A percentile compares a stretch with the other conserved stretches of the same genome.
phyloP scores from a whole-genome alignment of 768 basidiomycete species.

The Tephrocybe sp. region DNA sequence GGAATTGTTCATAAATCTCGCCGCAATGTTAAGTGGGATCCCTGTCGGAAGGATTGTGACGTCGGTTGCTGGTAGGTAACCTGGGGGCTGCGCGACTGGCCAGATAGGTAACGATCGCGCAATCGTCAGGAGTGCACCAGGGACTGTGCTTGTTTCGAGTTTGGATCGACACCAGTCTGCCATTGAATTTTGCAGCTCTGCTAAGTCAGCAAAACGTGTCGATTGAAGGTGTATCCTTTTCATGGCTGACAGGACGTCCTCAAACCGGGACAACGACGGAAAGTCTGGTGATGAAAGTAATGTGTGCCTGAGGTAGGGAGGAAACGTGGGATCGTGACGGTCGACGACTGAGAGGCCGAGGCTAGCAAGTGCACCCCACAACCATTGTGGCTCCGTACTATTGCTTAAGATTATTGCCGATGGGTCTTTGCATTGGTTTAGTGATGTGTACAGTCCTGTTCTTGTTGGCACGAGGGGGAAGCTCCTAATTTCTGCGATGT shows the following conservation, averaged over 20 bases:
- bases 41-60: slow-evolving; percentile 23
- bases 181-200: slow-evolving; percentile 16
- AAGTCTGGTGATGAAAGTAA: slow-evolving; percentile 16
- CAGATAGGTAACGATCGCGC: slow-evolving; percentile 24
- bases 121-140: slow-evolving; percentile 10
- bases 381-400: slow-evolving; percentile 12
- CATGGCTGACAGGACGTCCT: slow-evolving; percentile 18
- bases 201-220: no score
- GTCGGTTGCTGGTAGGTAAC: slow-evolving; percentile 15
- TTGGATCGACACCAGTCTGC: slow-evolving; percentile 31
- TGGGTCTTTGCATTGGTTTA: slow-evolving; percentile 25
- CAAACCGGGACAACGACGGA: slow-evolving; percentile 9
- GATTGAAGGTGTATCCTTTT: no score
- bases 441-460: slow-evolving; percentile 29
- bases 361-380: slow-evolving; percentile 17
- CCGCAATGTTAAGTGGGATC: slow-evolving; percentile 8
- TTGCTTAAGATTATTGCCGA: slow-evolving; percentile 24
- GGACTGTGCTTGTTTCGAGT: slow-evolving; percentile 6
- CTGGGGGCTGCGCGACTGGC: slow-evolving; percentile 33
- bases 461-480: slow-evolving; percentile 37
- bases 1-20: slow-evolving; percentile 5
- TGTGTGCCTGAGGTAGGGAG: slow-evolving; percentile 16
- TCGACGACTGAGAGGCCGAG: slow-evolving; percentile 27
- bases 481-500: slow-evolving; percentile 14
- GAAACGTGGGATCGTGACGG: slow-evolving; percentile 12